These are phyloP conservation scores for Tulasnella sp. DNA, from an alignment of 768 basidiomycete genomes.

Conservation along the genomic window DNA sequence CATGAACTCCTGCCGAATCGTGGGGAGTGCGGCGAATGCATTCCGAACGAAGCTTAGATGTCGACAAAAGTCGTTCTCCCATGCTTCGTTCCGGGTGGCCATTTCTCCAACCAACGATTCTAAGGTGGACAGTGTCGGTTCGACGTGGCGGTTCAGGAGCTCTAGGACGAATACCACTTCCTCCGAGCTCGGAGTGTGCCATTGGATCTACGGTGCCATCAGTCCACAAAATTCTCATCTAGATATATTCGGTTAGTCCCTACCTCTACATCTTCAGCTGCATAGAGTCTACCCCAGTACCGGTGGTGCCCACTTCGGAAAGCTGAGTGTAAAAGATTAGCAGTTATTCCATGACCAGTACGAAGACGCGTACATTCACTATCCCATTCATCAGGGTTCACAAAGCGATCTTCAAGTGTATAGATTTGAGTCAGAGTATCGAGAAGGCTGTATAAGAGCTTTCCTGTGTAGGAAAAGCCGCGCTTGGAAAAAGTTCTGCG, in stretches of 20 bases:
- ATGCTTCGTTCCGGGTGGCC: conserved; percentile 63
- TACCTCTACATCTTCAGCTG: conserved; percentile 67
- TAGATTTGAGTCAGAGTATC: conserved; percentile 76
- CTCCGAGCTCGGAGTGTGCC: conserved; percentile 76
- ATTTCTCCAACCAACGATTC: conserved; percentile 51
- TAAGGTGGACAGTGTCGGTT: conserved; percentile 17
- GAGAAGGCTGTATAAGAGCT: conserved; percentile 73
- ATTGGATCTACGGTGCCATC: conserved; percentile 58
- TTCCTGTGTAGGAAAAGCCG: conserved; percentile 79
- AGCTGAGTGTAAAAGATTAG: conserved; percentile 46
- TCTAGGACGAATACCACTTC: conserved; percentile 80
- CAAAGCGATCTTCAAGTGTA: conserved; percentile 75
- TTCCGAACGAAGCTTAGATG: conserved; percentile 73
- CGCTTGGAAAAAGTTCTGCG: conserved; percentile 84
- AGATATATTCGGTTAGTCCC: neutral
- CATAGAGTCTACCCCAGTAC: conserved; percentile 81
- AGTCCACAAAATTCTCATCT: neutral
- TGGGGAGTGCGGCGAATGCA: conserved; percentile 74
- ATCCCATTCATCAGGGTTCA: conserved; percentile 79
- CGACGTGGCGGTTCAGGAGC: conserved; percentile 60
- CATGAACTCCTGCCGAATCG: conserved; percentile 59
- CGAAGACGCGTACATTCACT: conserved; percentile 64
- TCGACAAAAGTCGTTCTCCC: conserved; percentile 85
- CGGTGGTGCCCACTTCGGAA: conserved; percentile 65
- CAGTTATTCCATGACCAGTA: neutral